Evolutionary conservation across 2,329 filamentous ascomycete species (phyloP), one percentile per base, ranked within the genome.

Genomic region (Monosporascus sp.): DNA sequence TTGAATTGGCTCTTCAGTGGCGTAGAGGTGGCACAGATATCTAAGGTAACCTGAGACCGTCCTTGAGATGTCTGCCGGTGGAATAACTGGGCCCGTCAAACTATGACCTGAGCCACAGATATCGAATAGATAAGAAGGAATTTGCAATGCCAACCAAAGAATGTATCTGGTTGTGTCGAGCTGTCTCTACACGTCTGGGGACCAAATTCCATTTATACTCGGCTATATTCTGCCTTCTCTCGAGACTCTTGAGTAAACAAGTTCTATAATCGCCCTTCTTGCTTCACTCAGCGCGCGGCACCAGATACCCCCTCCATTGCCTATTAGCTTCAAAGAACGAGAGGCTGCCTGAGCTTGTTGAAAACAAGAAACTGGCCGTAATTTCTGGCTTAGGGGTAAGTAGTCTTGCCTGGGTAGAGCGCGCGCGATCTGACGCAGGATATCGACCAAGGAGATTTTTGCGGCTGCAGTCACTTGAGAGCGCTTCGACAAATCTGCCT

Each of bases 231-330:
- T 22, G 54, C 31, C 44, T 40, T 53, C 38, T 46, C 31, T 20
- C 37, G 20, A 27, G 20, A n/a, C 38, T 14, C 20, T 38, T 14
- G 46, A 27, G 49, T 55, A 27, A 24, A 43, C 2, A 24, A 43
- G 40, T 14, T 46, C 2, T n/a, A 16, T 26, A 26, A 2, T 46
- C 24, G 38, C 24, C 40, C 35, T 38, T 19, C 38, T 48, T 62
- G 58, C 61, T 59, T 67, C 60, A 60, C 51, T 62, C 63, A 63
- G 65, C 65, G 65, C 65, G 64, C 65, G 65, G 64, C 54, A 67
- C 59, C 47, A 52, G 51, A 56, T 58, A 58, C 51, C 44, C 60
- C 55, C 57, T 58, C 65, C 56, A 52, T 54, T 58, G 52, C 41
- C 53, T 50, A 55, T 58, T 55, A 57, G 47, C 37, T 56, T 54